These are phyloP conservation scores for Eragrostis nindensis DNA, from an alignment of 176 grass and related monocot genomes.

Conservation along the genomic window DNA sequence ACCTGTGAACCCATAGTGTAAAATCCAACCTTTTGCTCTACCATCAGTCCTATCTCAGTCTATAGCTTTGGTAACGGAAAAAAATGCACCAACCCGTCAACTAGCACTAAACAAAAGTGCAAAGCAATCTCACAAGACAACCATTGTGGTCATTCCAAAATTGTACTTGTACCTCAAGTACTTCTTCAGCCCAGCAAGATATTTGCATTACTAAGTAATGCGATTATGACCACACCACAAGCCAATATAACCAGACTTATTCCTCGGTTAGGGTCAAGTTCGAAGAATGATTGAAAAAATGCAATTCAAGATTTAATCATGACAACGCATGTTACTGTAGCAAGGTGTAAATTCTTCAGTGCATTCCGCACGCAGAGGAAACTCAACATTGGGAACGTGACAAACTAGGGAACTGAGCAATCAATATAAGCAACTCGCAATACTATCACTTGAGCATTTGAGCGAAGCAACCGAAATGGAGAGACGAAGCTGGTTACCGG, in stretches of 20 bases:
- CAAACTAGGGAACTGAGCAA: not conserved
- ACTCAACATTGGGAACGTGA: not conserved
- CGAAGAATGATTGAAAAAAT: not conserved
- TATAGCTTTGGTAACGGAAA: not conserved
- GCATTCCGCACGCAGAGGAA: not conserved
- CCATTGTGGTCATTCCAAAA: not conserved
- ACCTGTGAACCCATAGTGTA: not conserved
- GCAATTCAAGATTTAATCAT: not conserved
- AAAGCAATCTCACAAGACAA: not conserved
- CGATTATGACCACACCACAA: not conserved
- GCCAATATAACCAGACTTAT: not conserved
- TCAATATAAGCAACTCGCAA: not conserved
- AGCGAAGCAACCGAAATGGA: constrained; percentile 24
- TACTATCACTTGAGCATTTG: constrained; percentile 16
- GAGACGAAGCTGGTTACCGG: constrained; percentile 43
- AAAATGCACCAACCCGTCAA: not conserved
- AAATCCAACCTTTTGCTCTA: constrained; percentile 20
- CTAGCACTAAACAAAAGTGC: not conserved
- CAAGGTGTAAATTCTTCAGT: not conserved
- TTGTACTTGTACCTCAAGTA: not conserved
- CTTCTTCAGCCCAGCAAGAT: constrained; percentile 1
- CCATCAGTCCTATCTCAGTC: not conserved
- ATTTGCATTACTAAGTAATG: not conserved
- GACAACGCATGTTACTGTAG: not conserved
- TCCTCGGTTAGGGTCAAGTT: not conserved